Percentiles rank a stretch among this genome's conserved stretches.
Conservation (phyloP, 1,284 basidiomycete species). For the Cryptococcus amylolentus region DNA sequence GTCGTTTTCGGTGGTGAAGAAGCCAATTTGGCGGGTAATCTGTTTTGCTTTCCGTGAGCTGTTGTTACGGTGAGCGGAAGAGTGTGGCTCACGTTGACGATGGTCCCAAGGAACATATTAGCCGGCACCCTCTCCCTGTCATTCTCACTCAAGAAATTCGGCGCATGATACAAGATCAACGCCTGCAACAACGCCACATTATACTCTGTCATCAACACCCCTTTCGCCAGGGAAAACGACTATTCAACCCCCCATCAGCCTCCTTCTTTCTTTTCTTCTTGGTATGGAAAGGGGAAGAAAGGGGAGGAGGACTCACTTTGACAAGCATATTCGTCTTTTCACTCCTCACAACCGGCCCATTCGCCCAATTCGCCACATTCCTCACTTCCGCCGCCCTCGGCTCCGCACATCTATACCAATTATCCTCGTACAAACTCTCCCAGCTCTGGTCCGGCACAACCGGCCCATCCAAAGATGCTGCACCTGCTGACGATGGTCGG, state of each 20-base stretch:
- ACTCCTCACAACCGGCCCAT: slow-evolving; percentile 38
- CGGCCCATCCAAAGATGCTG: slow-evolving; percentile 23
- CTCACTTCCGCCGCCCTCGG: slow-evolving; percentile 8
- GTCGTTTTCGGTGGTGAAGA: slow-evolving; percentile 44
- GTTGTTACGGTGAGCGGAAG: not conserved
- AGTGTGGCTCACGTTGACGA: slow-evolving; percentile 40
- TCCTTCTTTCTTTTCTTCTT: not conserved
- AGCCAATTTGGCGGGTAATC: slow-evolving; percentile 50
- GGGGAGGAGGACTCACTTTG: slow-evolving; percentile 28
- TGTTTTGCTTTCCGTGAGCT: slow-evolving; percentile 9
- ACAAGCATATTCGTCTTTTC: slow-evolving; percentile 53
- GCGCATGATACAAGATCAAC: slow-evolving; percentile 49
- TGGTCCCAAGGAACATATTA: slow-evolving; percentile 48
- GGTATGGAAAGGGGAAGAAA: not conserved
- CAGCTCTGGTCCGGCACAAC: slow-evolving; percentile 27
- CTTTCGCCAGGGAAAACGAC: slow-evolving; percentile 46
- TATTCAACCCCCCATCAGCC: slow-evolving; percentile 15
- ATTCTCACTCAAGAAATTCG: slow-evolving; percentile 47
- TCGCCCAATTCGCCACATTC: slow-evolving; percentile 36
- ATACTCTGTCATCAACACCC: slow-evolving; percentile 49
- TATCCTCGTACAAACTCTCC: slow-evolving; percentile 28
- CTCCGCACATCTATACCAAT: slow-evolving; percentile 8
- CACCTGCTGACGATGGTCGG: not conserved
- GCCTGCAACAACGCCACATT: slow-evolving; percentile 50
- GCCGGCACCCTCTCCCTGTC: slow-evolving; percentile 45